A percentile compares a stretch with the other conserved stretches of the same genome.
phyloP scores from a whole-genome alignment of 73 alveolate species.

The Paraurostyla sp. region DNA sequence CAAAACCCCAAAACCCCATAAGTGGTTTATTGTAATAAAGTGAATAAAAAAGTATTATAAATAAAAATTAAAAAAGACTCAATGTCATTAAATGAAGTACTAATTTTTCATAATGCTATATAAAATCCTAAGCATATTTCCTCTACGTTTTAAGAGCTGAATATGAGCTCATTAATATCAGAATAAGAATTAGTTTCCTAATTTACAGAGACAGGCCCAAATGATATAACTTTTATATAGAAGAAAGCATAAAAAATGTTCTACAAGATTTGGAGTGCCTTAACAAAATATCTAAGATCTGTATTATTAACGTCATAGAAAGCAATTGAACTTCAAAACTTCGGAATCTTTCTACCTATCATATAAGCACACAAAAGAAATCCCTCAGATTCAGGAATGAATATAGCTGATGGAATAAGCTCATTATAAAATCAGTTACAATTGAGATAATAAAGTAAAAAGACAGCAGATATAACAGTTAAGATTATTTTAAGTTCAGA shows the following conservation, averaged over 20 bases:
- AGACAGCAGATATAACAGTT: too few relatives aligned
- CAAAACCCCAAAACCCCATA: too few relatives aligned
- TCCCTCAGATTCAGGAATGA: background rate
- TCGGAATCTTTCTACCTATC: slow-evolving; percentile 6
- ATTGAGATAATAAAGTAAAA: background rate
- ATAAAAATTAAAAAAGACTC: too few relatives aligned
- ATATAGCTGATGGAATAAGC: background rate
- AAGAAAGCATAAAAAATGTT: slow-evolving; percentile 34
- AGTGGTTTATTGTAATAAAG: too few relatives aligned
- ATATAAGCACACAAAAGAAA: background rate
- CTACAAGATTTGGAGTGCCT: slow-evolving; percentile 30
- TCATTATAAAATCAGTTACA: background rate
- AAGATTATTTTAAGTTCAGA: too few relatives aligned
- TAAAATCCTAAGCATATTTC: slow-evolving; percentile 25
- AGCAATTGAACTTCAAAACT: slow-evolving; percentile 9
- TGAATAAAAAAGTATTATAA: too few relatives aligned
- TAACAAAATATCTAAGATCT: slow-evolving; percentile 15
- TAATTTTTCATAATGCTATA: slow-evolving; percentile 26
- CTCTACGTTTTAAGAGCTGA: background rate
- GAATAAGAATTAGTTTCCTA: background rate
- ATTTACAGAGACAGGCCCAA: background rate
- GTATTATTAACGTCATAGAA: background rate
- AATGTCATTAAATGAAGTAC: slow-evolving; percentile 30
- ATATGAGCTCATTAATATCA: background rate
- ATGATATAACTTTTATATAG: background rate